Percentiles rank a stretch among this genome's conserved stretches.
phyloP scores from a whole-genome alignment of 2,329 filamentous ascomycete genomes.

The Albifimbria verrucaria region DNA sequence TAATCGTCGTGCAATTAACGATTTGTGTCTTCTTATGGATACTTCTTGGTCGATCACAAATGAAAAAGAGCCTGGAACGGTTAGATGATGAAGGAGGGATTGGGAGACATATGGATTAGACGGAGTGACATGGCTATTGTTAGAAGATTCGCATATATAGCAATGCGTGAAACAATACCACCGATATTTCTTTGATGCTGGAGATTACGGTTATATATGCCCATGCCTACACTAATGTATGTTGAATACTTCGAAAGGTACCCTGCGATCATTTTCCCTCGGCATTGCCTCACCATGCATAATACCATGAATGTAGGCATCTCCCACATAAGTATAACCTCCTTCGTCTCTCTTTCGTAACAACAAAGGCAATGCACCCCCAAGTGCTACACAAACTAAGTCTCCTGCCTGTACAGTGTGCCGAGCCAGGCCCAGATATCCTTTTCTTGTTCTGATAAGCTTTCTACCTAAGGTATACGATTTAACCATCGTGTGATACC shows the following conservation, averaged over 20 bases:
- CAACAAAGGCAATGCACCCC: background rate
- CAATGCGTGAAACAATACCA: too few relatives aligned
- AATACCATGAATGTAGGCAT: constrained; percentile 1
- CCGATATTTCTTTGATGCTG: too few relatives aligned
- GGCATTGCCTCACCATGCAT: background rate
- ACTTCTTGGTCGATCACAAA: too few relatives aligned
- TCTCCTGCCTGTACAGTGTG: background rate
- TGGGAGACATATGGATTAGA: too few relatives aligned
- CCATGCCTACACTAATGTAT: too few relatives aligned
- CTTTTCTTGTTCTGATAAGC: background rate
- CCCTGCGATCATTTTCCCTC: too few relatives aligned
- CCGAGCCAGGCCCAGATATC: background rate
- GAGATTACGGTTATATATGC: too few relatives aligned
- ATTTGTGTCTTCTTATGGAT: background rate
- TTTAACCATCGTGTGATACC: background rate
- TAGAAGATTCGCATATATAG: too few relatives aligned
- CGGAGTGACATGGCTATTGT: too few relatives aligned
- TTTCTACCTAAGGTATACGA: background rate
- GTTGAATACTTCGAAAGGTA: too few relatives aligned
- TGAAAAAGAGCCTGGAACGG: too few relatives aligned
- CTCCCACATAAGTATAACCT: background rate
- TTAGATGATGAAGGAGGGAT: too few relatives aligned
- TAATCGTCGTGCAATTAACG: background rate
- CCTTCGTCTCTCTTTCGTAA: background rate
- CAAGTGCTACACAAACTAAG: background rate